A percentile compares a stretch with the other conserved stretches of the same genome.
phyloP scores from a whole-genome alignment of 1,139 yeast species.

The Candida anutae region DNA sequence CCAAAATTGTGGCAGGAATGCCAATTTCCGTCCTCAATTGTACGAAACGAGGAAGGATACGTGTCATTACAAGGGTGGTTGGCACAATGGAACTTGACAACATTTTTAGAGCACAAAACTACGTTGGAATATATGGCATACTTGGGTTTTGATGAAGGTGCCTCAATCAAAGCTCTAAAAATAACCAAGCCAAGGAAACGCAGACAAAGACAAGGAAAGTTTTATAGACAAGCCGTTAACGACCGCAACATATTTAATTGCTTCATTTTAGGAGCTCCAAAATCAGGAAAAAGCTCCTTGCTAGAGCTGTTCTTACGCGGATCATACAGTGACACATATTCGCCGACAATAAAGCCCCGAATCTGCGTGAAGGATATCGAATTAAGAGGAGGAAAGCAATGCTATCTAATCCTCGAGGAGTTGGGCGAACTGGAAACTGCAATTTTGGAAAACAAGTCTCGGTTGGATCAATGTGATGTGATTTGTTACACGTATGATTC shows the following conservation, averaged over 20 bases:
- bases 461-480: slow-evolving; percentile 83
- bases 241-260: slow-evolving; percentile 92
- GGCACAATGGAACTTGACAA: slow-evolving; percentile 97
- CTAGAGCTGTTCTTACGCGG: slow-evolving; percentile 76
- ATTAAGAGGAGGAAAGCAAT: slow-evolving; percentile 89
- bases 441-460: slow-evolving; percentile 59
- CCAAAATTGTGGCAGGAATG: slow-evolving; percentile 82
- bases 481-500: slow-evolving; percentile 87
- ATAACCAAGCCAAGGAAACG: slow-evolving; percentile 74
- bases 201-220: slow-evolving; percentile 55
- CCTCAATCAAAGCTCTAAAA: slow-evolving; percentile 53
- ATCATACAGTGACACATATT: slow-evolving; percentile 59
- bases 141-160: slow-evolving; percentile 67
- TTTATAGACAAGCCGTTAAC: slow-evolving; percentile 59
- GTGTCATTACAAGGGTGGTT: slow-evolving; percentile 96
- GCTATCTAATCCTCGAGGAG: slow-evolving; percentile 84
- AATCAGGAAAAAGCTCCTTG: slow-evolving; percentile 79
- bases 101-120: slow-evolving; percentile 73
- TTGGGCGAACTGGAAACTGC: slow-evolving; percentile 84
- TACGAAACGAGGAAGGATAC: slow-evolving; percentile 80
- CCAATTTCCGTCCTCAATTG: slow-evolving; percentile 80
- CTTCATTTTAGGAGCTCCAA: slow-evolving; percentile 75
- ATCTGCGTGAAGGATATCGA: slow-evolving; percentile 92
- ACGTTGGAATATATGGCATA: slow-evolving; percentile 85
- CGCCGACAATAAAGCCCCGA: slow-evolving; percentile 76